Evolutionary conservation across 176 grass and related monocot genomes (phyloP).

Genomic region (Tillandsia leiboldiana): DNA sequence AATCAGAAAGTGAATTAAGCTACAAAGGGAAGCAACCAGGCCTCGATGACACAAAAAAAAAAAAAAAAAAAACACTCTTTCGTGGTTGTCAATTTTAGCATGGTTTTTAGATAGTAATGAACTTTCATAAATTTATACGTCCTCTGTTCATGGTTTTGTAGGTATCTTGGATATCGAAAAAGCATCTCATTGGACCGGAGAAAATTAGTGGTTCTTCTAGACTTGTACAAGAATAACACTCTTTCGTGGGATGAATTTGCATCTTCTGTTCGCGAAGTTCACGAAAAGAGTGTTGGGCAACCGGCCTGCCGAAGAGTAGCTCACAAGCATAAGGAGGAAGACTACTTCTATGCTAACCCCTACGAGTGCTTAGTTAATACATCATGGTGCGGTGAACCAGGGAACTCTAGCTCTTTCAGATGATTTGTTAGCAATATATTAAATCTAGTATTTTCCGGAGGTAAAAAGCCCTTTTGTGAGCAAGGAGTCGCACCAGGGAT

Average conservation of each 20-base stretch:
- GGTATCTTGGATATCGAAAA: constrained; percentile 60
- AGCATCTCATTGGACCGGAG: constrained; percentile 59
- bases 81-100: neutral
- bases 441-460: neutral
- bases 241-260: constrained; percentile 66
- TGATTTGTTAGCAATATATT: constrained; percentile 14
- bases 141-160: constrained; percentile 17
- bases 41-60: no score
- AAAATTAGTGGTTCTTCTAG: constrained; percentile 58
- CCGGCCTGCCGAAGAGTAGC: constrained; percentile 54
- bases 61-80: no score
- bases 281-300: constrained; percentile 38
- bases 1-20: no score
- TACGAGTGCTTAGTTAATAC: constrained; percentile 67
- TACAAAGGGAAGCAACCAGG: no score
- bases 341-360: constrained; percentile 94
- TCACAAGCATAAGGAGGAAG: constrained; percentile 84
- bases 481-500: neutral
- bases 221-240: constrained; percentile 56
- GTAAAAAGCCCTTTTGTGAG: neutral
- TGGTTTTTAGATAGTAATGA: neutral
- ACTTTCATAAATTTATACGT: neutral
- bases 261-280: constrained; percentile 37
- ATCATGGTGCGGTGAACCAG: constrained; percentile 28
- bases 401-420: constrained; percentile 11